Percentiles rank a stretch among this genome's conserved stretches.
These are phyloP conservation scores for Hypomyces perniciosus DNA, from an alignment of 2,329 filamentous ascomycete genomes.

Conservation along the genomic window DNA sequence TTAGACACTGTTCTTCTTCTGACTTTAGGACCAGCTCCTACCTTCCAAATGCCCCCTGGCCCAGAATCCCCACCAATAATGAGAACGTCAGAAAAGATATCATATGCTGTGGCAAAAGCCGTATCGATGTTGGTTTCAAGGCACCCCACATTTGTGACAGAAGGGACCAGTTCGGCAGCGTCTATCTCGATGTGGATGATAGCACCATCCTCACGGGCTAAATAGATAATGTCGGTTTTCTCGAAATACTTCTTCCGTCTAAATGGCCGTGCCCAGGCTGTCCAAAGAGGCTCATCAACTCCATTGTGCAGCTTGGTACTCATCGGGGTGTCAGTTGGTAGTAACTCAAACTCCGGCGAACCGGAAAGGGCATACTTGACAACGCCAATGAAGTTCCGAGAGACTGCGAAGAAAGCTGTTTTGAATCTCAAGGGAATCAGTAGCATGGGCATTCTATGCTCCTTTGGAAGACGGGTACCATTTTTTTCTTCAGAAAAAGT, in stretches of 20 bases:
- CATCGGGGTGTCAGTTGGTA: constrained; percentile 35
- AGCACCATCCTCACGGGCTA: constrained; percentile 82
- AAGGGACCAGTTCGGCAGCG: constrained; percentile 47
- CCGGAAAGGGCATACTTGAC: constrained; percentile 50
- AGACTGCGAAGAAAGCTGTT: constrained; percentile 66
- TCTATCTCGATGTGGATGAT: constrained; percentile 68
- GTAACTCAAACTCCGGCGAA: constrained; percentile 40
- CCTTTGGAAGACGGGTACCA: constrained; percentile 45
- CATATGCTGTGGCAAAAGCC: constrained; percentile 72
- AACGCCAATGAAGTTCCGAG: constrained; percentile 51
- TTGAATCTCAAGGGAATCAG: constrained; percentile 66
- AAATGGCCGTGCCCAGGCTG: constrained; percentile 74
- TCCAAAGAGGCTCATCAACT: constrained; percentile 58
- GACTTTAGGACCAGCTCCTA: constrained; percentile 30
- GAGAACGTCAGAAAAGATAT: constrained; percentile 67
- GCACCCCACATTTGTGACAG: constrained; percentile 54
- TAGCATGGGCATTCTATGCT: constrained; percentile 57
- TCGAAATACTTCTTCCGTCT: constrained; percentile 58
- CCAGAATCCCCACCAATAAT: constrained; percentile 74
- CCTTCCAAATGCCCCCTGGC: constrained; percentile 69
- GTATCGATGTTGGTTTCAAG: constrained; percentile 69
- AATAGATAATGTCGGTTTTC: constrained; percentile 71
- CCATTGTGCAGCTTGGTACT: constrained; percentile 44
- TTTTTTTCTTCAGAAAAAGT: constrained; percentile 42
- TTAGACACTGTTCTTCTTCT: neutral